phyloP scores from a whole-genome alignment of 805 yeast species.

The Myxozyma lipomycoides region DNA sequence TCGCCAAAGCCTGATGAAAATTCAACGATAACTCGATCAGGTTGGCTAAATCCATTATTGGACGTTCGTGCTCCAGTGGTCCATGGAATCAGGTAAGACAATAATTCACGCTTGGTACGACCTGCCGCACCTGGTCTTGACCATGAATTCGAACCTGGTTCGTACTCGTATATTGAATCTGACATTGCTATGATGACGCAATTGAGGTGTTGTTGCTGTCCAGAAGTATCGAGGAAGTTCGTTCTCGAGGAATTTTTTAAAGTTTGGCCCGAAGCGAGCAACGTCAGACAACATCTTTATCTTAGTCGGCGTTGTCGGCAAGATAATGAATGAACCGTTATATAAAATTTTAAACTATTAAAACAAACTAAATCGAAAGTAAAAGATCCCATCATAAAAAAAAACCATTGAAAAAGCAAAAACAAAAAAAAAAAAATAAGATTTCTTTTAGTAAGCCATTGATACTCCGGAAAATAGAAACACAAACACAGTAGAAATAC shows the following conservation, averaged over 20 bases:
- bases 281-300: too few relatives aligned
- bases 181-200: background rate
- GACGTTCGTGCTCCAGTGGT: constrained; percentile 5
- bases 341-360: too few relatives aligned
- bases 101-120: constrained; percentile 24
- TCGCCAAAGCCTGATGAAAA: constrained; percentile 26
- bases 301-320: too few relatives aligned
- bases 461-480: too few relatives aligned
- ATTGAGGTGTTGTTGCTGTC: too few relatives aligned
- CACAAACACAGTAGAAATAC: too few relatives aligned
- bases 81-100: constrained; percentile 5
- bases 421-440: constrained; percentile 1
- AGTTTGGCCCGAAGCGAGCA: background rate
- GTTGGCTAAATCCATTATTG: background rate
- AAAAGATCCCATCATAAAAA: background rate
- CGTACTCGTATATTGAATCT: background rate
- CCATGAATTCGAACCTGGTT: constrained; percentile 26
- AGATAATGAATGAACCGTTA: too few relatives aligned
- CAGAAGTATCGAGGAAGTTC: background rate
- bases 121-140: constrained; percentile 24
- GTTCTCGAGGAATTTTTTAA: too few relatives aligned
- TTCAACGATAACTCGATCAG: constrained; percentile 12
- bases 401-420: background rate
- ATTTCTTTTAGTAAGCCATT: too few relatives aligned
- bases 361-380: background rate